Percentiles rank a stretch among this genome's conserved stretches.
Conservation (phyloP, 2,329 filamentous ascomycete species). For the Exophiala dermatitidis region DNA sequence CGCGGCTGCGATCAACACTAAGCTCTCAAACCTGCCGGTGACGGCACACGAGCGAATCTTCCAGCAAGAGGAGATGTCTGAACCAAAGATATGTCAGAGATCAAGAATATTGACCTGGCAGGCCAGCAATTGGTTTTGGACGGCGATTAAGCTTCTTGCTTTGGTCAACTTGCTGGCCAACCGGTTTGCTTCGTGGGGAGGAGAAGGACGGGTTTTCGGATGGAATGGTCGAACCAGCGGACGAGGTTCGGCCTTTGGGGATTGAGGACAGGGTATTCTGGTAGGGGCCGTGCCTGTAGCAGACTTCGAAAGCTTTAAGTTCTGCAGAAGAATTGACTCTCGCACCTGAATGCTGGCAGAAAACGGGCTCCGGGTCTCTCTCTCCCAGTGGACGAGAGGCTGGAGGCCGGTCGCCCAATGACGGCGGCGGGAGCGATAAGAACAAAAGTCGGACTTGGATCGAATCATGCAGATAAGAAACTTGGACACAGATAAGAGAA, state of each 20-base stretch:
- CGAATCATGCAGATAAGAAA: not conserved
- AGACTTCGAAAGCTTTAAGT: too few relatives aligned
- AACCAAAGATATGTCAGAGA: constrained; percentile 11
- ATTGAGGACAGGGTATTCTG: too few relatives aligned
- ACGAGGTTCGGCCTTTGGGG: not conserved
- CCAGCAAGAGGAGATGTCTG: constrained; percentile 1
- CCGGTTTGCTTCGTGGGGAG: not conserved
- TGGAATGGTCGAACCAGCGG: not conserved
- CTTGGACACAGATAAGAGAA: too few relatives aligned
- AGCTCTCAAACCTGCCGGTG: not conserved
- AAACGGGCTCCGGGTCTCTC: not conserved
- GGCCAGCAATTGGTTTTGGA: not conserved
- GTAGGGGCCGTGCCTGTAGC: too few relatives aligned
- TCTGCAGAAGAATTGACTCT: not conserved
- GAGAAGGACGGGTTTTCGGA: not conserved
- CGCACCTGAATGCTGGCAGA: not conserved
- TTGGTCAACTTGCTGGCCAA: not conserved
- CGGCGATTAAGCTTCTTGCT: too few relatives aligned
- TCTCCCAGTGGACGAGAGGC: too few relatives aligned
- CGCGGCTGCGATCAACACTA: not conserved
- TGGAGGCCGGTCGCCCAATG: not conserved
- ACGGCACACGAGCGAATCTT: not conserved
- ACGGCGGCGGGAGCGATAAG: not conserved
- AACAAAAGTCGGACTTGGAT: not conserved
- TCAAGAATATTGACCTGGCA: constrained; percentile 4